A percentile compares a stretch with the other conserved stretches of the same genome.
Conservation (phyloP, 2,329 filamentous ascomycete genomes). For the Paraphoma sp. region DNA sequence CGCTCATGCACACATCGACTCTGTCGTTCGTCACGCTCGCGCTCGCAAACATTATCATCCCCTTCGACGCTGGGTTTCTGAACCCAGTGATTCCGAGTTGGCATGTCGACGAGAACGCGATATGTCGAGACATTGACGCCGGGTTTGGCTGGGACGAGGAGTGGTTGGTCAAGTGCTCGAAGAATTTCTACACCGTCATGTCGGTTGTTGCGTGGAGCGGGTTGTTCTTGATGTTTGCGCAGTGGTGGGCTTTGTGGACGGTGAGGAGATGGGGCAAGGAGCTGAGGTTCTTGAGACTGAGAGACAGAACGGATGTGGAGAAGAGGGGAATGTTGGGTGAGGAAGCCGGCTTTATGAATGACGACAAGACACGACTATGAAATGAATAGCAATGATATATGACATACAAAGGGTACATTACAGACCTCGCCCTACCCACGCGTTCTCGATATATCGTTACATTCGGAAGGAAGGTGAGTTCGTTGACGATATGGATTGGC, state of each 20-base stretch:
- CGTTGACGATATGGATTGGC: no score
- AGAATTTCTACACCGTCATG: slow-evolving; percentile 31
- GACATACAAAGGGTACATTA: background rate
- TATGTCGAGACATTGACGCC: slow-evolving; percentile 36
- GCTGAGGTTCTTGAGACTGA: slow-evolving; percentile 4
- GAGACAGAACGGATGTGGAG: slow-evolving; percentile 16
- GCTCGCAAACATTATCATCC: slow-evolving; percentile 31
- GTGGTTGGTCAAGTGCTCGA: slow-evolving; percentile 37
- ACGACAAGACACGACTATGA: slow-evolving; percentile 15
- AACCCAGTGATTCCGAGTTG: slow-evolving; percentile 30
- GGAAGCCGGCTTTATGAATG: background rate
- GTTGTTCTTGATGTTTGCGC: slow-evolving; percentile 35
- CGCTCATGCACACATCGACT: slow-evolving; percentile 31
- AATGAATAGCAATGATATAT: slow-evolving; percentile 5
- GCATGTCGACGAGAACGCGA: slow-evolving; percentile 25
- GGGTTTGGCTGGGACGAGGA: slow-evolving; percentile 37
- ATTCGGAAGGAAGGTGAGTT: no score
- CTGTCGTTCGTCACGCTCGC: slow-evolving; percentile 36
- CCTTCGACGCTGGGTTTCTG: slow-evolving; percentile 22
- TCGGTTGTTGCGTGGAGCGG: slow-evolving; percentile 27
- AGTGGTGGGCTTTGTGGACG: slow-evolving; percentile 43
- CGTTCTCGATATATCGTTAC: background rate
- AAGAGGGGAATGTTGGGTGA: slow-evolving; percentile 13
- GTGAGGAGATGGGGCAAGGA: slow-evolving; percentile 38
- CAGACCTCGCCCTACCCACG: background rate